These are phyloP conservation scores for Phytopythium mirpurense DNA, from an alignment of 352 stramenopile genomes.

Conservation along the genomic window DNA sequence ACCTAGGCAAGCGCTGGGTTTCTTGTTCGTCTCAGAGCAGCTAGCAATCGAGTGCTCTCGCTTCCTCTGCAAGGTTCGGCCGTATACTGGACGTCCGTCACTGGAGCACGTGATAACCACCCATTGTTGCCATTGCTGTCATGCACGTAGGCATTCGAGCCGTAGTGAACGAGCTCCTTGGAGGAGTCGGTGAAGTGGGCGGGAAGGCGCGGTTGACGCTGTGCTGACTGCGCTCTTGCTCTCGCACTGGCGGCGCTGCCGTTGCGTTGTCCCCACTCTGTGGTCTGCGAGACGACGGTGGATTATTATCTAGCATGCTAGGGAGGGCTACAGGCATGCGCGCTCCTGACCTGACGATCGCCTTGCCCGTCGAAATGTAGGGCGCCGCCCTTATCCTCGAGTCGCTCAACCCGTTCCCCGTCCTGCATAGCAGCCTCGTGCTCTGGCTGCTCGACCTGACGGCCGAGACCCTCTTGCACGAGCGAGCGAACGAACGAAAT, in stretches of 20 bases:
- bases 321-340: not conserved
- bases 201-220: no score
- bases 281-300: conserved; percentile 42
- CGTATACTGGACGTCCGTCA: no score
- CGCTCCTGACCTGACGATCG: not conserved
- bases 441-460: conserved; percentile 79
- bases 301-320: not conserved
- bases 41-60: conserved; percentile 48
- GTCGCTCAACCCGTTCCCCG: conserved; percentile 29
- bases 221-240: no score
- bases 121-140: not conserved
- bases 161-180: conserved; percentile 1
- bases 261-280: no score
- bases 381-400: conserved; percentile 27
- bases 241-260: no score
- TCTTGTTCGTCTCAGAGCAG: conserved; percentile 34
- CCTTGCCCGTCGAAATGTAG: conserved; percentile 11
- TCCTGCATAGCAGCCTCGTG: conserved; percentile 35
- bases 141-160: not conserved
- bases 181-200: not conserved
- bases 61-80: conserved; percentile 33
- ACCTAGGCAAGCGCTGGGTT: conserved; percentile 36
- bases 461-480: conserved; percentile 46
- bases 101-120: no score
- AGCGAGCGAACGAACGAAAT: conserved; percentile 72